Percentiles rank a stretch among this genome's conserved stretches.
phyloP scores from a whole-genome alignment of 805 yeast species.

The Pichia membranifaciens region DNA sequence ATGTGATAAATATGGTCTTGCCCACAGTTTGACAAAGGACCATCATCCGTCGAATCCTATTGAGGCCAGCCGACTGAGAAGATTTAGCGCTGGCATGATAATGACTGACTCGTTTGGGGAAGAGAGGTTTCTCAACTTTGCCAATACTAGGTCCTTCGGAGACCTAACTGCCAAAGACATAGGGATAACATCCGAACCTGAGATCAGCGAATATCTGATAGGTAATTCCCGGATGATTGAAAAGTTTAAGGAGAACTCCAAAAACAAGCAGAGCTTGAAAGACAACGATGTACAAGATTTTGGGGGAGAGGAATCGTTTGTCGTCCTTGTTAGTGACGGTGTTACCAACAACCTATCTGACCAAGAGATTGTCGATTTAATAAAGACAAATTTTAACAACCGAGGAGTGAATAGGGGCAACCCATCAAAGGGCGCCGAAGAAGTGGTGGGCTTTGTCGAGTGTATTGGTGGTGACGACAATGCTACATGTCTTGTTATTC shows the following conservation, averaged over 20 bases:
- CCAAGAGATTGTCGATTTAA: constrained; percentile 86
- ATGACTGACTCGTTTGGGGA: constrained; percentile 92
- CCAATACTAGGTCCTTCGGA: constrained; percentile 93
- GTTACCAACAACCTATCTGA: constrained; percentile 74
- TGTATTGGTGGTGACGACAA: constrained; percentile 91
- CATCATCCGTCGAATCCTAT: constrained; percentile 86
- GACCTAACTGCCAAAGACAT: constrained; percentile 72
- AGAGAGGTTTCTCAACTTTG: constrained; percentile 69
- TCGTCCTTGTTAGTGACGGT: constrained; percentile 84
- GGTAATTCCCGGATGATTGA: constrained; percentile 50
- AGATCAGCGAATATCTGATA: constrained; percentile 59
- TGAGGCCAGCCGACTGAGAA: constrained; percentile 67
- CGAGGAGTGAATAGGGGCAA: constrained; percentile 66
- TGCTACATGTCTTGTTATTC: constrained; percentile 82
- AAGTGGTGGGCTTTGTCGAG: constrained; percentile 76
- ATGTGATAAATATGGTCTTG: constrained; percentile 76
- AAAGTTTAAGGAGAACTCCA: constrained; percentile 19
- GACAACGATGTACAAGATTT: constrained; percentile 30
- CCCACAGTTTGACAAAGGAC: constrained; percentile 67
- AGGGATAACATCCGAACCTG: constrained; percentile 93
- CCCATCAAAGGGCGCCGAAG: constrained; percentile 82
- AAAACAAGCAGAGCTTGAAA: constrained; percentile 17
- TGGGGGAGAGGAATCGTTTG: constrained; percentile 84
- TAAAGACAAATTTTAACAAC: constrained; percentile 60
- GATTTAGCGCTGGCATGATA: constrained; percentile 56